Evolutionary conservation across 306 rosid species (phyloP), one percentile per base, ranked within the genome.

Genomic region (Prosopis cineraria): DNA sequence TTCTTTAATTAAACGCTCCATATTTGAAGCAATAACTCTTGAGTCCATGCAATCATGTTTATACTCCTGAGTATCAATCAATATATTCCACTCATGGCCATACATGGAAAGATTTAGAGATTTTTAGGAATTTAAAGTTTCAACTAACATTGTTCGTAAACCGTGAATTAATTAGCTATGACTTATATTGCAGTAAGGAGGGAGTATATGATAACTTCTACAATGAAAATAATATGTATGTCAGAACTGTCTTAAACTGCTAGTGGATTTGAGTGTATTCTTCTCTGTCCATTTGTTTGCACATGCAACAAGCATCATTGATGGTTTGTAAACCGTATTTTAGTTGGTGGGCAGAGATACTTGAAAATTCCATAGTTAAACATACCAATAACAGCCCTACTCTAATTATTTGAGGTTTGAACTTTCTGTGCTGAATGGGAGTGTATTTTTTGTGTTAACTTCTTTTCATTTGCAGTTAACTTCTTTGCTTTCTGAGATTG

Each of bases 401-500:
- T 80, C 40, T 67, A 43, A 37, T 68, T 71, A 68, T 41, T 76
- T 44, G 60, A 41, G 70, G 44, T 33, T 77, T n/a, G 73, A 65
- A 63, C n/a, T 62, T 63, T 10, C 55, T 16, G 3, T 75, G 78
- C 33, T 68, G 67, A 73, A 62, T 20, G 63, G 68, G 45, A 41
- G 47, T 75, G 41, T 81, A 48, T 55, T 17, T 62, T 58, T n/a
- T 58, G 6, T 11, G 1, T 36, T 24, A 63, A 22, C 41, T 78
- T 20, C 1, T 66, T 81, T 58, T 79, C n/a, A 73, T 81, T 74
- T 86, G 90, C 89, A 93, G 99, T 87, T 96, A 80, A 96, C 99
- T 82, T 89, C 93, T 80, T 87, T 96, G 93, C 97, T 96, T 79
- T 94, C 99, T 50, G 98, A 93, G 87, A 82, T 91, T 86, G 99